Evolutionary conservation across 1,284 basidiomycete genomes (phyloP).

Genomic region (Ceratobasidium sp.): DNA sequence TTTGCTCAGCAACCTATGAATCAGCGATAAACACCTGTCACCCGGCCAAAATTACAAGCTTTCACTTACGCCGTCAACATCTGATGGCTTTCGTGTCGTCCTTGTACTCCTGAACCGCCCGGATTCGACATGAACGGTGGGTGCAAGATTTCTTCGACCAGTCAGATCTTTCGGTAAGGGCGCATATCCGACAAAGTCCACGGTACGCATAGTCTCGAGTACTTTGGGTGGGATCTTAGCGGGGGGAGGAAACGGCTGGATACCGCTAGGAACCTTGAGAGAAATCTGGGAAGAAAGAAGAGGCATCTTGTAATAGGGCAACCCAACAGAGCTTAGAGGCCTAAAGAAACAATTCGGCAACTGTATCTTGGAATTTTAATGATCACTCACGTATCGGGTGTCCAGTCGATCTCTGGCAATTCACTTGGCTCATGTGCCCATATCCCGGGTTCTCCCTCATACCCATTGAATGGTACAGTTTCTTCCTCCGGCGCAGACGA

Average conservation of each 20-base stretch:
- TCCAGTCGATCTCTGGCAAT: conserved; percentile 83
- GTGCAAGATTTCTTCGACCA: conserved; percentile 84
- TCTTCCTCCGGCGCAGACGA: conserved; percentile 80
- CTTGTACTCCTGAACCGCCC: conserved; percentile 87
- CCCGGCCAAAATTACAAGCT: not conserved
- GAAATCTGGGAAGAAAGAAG: conserved; percentile 83
- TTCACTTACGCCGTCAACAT: conserved; percentile 36
- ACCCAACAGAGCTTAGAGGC: conserved; percentile 90
- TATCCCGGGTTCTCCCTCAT: conserved; percentile 85
- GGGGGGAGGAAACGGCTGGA: conserved; percentile 72
- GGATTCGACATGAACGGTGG: conserved; percentile 63
- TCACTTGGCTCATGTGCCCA: conserved; percentile 85
- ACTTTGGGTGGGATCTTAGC: conserved; percentile 85
- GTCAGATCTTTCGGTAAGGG: conserved; percentile 84
- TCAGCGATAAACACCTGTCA: not conserved
- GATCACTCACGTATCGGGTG: conserved; percentile 76
- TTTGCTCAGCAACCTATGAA: conserved; percentile 30
- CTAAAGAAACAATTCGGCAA: conserved; percentile 59
- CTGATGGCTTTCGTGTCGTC: conserved; percentile 33
- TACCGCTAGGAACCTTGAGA: conserved; percentile 64
- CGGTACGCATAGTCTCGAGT: conserved; percentile 82
- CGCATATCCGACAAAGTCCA: conserved; percentile 92
- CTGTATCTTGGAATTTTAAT: conserved; percentile 4
- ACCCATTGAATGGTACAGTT: conserved; percentile 86
- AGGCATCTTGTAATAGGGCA: conserved; percentile 86